Conservation (phyloP, 108 stramenopile species). For the Epithemia pelagica region DNA sequence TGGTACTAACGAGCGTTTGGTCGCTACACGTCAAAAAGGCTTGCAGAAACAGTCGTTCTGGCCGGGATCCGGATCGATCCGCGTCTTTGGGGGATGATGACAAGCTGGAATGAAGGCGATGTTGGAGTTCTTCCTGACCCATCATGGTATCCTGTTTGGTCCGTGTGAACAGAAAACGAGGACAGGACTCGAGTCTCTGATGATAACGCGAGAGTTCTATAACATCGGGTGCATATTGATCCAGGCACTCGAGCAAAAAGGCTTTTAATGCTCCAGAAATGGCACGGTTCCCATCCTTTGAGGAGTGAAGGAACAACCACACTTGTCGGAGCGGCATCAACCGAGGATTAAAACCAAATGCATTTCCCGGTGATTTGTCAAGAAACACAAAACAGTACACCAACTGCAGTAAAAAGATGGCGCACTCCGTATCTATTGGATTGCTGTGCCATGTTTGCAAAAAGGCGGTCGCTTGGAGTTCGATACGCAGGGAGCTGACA, state of each 20-base stretch:
- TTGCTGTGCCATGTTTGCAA: background rate
- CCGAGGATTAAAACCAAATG: conserved; percentile 4
- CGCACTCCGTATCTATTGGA: background rate
- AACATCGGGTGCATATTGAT: background rate
- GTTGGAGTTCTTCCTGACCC: background rate
- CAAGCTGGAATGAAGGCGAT: background rate
- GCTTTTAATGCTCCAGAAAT: background rate
- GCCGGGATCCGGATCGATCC: conserved; percentile 26
- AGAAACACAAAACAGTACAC: conserved; percentile 49
- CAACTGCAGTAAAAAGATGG: conserved; percentile 41
- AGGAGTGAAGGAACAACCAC: background rate
- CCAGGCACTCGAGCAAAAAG: background rate
- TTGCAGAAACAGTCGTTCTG: conserved; percentile 42
- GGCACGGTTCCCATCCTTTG: too few relatives aligned
- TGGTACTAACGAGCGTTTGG: conserved; percentile 28
- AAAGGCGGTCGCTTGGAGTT: background rate
- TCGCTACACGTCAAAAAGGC: conserved; percentile 23
- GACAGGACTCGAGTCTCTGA: background rate
- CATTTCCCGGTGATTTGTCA: conserved; percentile 3
- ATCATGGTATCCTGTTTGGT: background rate
- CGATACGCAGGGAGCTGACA: conserved; percentile 19
- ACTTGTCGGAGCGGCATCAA: conserved; percentile 9
- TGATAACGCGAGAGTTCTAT: background rate
- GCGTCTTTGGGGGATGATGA: background rate
- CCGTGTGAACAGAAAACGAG: background rate